Percentiles rank a stretch among this genome's conserved stretches.
Evolutionary conservation across 805 yeast genomes (phyloP).

Genomic region (Metschnikowia koreensis): DNA sequence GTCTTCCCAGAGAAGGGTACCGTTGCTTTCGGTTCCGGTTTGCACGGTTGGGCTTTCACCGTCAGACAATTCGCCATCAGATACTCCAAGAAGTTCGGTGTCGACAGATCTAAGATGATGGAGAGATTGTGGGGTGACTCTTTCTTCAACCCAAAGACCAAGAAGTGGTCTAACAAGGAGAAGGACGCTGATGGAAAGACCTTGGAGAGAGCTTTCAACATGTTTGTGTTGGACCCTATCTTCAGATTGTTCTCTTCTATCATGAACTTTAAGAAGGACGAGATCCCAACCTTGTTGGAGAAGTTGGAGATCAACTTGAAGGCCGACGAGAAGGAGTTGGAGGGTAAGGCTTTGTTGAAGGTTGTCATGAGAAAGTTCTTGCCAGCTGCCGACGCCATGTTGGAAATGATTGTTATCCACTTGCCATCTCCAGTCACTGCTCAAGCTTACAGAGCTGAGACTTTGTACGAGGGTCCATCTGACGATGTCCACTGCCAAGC

Average conservation of each 20-base stretch:
- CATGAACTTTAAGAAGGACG: conserved; percentile 99
- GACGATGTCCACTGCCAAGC: conserved; percentile 88
- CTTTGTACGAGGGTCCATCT: conserved; percentile 98
- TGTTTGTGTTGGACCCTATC: conserved; percentile 98
- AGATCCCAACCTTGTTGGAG: conserved; percentile 85
- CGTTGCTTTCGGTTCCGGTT: conserved; percentile 99
- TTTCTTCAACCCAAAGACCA: conserved; percentile 99
- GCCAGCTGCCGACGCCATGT: conserved; percentile 99
- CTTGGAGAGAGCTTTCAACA: conserved; percentile 99
- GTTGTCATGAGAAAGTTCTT: conserved; percentile 99
- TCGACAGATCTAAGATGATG: conserved; percentile 96
- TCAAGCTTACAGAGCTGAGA: conserved; percentile 98
- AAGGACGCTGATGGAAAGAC: conserved; percentile 93
- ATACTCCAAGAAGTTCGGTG: conserved; percentile 99
- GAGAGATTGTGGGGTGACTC: conserved; percentile 99
- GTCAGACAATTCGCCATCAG: conserved; percentile 97
- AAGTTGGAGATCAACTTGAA: conserved; percentile 92
- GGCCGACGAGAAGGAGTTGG: conserved; percentile 96
- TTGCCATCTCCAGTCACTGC: conserved; percentile 99
- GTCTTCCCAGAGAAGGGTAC: conserved; percentile 99
- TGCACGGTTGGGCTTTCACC: conserved; percentile 99
- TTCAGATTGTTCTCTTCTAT: conserved; percentile 95
- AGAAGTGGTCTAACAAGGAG: conserved; percentile 97
- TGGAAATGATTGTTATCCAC: conserved; percentile 98
- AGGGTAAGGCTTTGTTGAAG: conserved; percentile 98